phyloP scores from a whole-genome alignment of 257 asterid genomes.

The Leptodermis oblonga region DNA sequence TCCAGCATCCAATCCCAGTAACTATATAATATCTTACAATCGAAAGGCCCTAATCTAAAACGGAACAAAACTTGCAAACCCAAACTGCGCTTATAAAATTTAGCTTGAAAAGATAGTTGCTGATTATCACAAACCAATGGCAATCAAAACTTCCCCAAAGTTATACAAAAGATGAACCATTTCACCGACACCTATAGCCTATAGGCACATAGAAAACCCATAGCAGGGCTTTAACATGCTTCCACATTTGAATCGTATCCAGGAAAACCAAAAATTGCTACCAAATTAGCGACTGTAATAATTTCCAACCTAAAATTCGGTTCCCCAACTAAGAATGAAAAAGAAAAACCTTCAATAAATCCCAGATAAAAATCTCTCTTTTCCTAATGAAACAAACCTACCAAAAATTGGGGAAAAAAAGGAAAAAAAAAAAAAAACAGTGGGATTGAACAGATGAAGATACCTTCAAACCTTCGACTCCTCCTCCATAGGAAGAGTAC shows the following conservation, averaged over 20 bases:
- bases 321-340: no score
- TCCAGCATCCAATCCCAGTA: no score
- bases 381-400: no score
- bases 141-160: neutral
- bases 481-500: conserved; percentile 70
- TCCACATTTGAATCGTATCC: neutral
- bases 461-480: conserved; percentile 75
- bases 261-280: no score
- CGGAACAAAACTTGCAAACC: neutral
- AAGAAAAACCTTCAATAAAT: no score
- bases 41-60: neutral
- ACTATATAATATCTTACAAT: neutral
- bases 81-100: neutral
- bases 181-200: neutral
- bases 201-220: neutral
- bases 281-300: no score
- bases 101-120: no score
- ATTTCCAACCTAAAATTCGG: no score
- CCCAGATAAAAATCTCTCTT: no score
- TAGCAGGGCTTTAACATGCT: neutral
- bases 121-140: no score
- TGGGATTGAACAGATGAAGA: neutral
- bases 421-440: neutral
- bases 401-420: no score
- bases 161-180: neutral